phyloP scores from a whole-genome alignment of 2,329 filamentous ascomycete species.

The Sordariomycetes sp. region DNA sequence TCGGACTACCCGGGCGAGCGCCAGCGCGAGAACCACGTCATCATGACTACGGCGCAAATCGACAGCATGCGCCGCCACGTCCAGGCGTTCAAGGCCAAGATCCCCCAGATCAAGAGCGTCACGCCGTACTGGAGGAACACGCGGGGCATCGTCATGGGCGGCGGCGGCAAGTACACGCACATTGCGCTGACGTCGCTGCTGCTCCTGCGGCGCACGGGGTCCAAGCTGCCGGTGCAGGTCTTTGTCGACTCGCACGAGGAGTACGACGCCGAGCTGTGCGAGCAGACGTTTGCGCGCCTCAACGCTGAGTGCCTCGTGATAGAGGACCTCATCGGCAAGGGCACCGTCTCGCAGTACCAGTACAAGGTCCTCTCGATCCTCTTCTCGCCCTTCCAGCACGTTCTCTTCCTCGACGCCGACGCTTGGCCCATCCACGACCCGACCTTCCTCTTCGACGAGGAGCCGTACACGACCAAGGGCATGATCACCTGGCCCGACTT shows the following conservation, averaged over 20 bases:
- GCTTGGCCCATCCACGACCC: conserved; percentile 29
- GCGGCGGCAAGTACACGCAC: conserved; percentile 30
- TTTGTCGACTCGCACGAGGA: conserved; percentile 18
- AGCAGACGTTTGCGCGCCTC: conserved; percentile 13
- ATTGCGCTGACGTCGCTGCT: conserved; percentile 34
- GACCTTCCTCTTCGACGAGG: conserved; percentile 29
- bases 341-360: conserved; percentile 28
- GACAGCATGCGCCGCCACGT: conserved; percentile 5
- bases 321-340: conserved; percentile 13
- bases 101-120: not conserved
- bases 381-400: conserved; percentile 43
- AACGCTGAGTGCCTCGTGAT: conserved; percentile 18
- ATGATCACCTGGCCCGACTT: conserved; percentile 45
- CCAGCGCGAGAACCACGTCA: conserved; percentile 7
- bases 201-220: conserved; percentile 36
- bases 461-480: conserved; percentile 36
- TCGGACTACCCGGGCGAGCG: conserved; percentile 2
- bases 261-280: conserved; percentile 17
- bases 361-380: conserved; percentile 43
- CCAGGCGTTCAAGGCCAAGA: conserved; percentile 15
- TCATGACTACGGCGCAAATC: conserved; percentile 3
- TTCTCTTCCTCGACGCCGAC: conserved; percentile 46
- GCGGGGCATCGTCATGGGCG: conserved; percentile 35
- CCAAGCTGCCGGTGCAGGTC: conserved; percentile 29
- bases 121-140: conserved; percentile 17